Base-by-base conservation (phyloP, 371 early-diverging fungal genomes). In the Mucor circinelloides region DNA sequence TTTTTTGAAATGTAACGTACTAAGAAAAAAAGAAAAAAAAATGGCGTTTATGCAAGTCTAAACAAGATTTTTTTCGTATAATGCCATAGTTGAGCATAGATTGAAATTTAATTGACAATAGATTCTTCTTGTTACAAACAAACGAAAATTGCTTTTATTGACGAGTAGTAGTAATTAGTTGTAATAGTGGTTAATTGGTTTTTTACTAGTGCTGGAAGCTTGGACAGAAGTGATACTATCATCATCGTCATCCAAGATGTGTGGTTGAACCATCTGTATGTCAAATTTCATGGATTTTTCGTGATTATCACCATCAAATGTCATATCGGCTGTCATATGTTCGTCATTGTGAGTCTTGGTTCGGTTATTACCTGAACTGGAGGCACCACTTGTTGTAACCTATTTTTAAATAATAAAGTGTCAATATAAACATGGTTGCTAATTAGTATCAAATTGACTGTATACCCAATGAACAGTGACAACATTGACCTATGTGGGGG, bases 391-490 rank as follows among this genome's bases (percentile, higher is more conserved):
- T 25, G 67, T 64, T 5, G 74, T 74, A 34, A 70, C 71, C 71
- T 70, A 62, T 32, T 30, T 25, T 72, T 56, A 23, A 71, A 13
- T 31, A 68, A 32, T 8, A 67, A 68, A 4, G 71, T 52, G 52
- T 31, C n/a, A 72, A n/a, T 8, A 72, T 61, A 17, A 69, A 75
- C 19, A 48, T 23, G 6, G 12, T 25, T 52, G 15, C 52, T 27
- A 52, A 52, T 52, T 27, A 52, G 27, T 12, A 25, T 2, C 15
- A 25, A 10, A 27, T 52, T 10, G 52, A 32, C 15, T 70, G 44
- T 2, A 67, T 80, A 85, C 87, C 87, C 87, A 87, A 60, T 87
- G 87, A 28, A 87, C 82, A 30, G 84, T 78, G 27, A 85, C 76
- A 31, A 86, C 85, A 38, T 87, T 87, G 23, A 85, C 72, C 79